Evolutionary conservation across 106 monocot species (phyloP), one percentile per base, ranked within the genome.

Genomic region (Triglochin maritima): DNA sequence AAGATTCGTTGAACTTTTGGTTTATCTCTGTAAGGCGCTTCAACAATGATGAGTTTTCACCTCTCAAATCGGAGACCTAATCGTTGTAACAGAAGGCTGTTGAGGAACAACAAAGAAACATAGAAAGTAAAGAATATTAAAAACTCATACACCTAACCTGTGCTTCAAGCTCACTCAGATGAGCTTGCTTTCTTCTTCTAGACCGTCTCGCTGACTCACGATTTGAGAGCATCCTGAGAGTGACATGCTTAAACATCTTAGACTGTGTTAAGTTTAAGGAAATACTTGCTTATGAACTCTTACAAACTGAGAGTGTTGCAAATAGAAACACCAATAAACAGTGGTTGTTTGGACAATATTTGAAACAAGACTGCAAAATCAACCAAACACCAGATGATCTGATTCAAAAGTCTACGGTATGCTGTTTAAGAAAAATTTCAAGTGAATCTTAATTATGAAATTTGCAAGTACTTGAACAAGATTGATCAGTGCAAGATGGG

Each of bases 151-250:
- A 15, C 13, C 66, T 47, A 66, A 66, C 66, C 50, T 66, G 66
- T 53, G 66, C 11, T 29, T 66, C 66, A 69, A 93, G 89, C 8
- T 93, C 93, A 80, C 49, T 89, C 42, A 89, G 61, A 76, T 93
- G 93, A 50, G 73, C 89, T 82, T 93, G 93, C 70, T 93, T 93
- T 71, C 93, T 93, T 80, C 79, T 86, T 73, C 93, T 76, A 63
- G 93, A 94, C 11, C 93, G 83, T 67, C 89, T 86, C 52, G 89
- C 93, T 56, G 93, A 94, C 50, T 94, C 93, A 13, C 93, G 81
- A 79, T 94, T 94, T 60, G 93, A 94, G 50, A 94, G 84, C 93
- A 89, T 94, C 77, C 93, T 94, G 78, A 44, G 49, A 46, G 57
- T 49, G 10, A 56, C 54, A 47, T 43, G 17, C 45, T 49, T 14